Evolutionary conservation across 495 filamentous ascomycete species (phyloP), one percentile per base, ranked within the genome.

Genomic region (Penicillium paxilli): DNA sequence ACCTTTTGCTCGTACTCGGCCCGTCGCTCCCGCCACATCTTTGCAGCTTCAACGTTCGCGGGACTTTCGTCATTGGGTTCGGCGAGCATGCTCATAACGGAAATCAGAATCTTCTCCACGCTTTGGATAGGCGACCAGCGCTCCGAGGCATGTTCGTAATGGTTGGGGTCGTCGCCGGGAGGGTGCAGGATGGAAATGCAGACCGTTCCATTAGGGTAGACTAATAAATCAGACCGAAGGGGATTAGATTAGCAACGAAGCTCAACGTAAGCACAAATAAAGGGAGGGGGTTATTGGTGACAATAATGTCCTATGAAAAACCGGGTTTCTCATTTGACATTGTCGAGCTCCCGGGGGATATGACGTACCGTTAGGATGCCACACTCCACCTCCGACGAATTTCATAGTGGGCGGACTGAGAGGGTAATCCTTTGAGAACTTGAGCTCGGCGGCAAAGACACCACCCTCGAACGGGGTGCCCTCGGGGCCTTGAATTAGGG

Each of bases 21-120:
- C 60, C 91, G 83, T 59, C 85, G 73, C 59, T 98, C 95, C 50
- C 94, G 83, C 94, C 94, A 99, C 91, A 97, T 96, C 80, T 95
- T 91, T 48, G 95, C 94, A 21, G 94, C 94, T 79, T 99, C 95
- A 51, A 98, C 86, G 73, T 99, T 99, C 51, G 94, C 94, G 1
- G 94, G 95, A 65, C 88, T 93, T 82, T 99, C 94, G 66, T 98
- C 95, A 70, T 99, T 99, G 58, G 94, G 94, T 76, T 97, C 94
- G 2, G 92, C 92, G 50, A 99, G 79, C 94, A 99, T 98, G 66
- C 91, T 96, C 91, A 99, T 99, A 41, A 99, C 94, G 1, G 83
- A 88, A 49, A 98, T 92, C 55, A 99, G 75, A 50, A 99, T 99
- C 83, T 97, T 98, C 80, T 98, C 95, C 58, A 97, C 92, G 52